These are phyloP conservation scores for Backusella parvicylindrica DNA, from an alignment of 192 early-diverging fungal genomes.

Conservation along the genomic window DNA sequence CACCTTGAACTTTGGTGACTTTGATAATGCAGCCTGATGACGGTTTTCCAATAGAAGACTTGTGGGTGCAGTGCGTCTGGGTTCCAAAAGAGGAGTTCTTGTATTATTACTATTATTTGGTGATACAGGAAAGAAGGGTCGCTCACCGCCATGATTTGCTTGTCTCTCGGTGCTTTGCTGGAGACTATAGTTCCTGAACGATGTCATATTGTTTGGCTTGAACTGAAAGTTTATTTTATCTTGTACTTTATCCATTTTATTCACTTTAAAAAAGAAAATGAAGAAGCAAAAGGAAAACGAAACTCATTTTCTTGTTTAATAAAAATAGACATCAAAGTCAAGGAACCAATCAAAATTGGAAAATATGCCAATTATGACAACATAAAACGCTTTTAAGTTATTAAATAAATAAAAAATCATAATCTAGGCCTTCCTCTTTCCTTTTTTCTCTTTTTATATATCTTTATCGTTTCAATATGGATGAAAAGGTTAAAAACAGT, in stretches of 20 bases:
- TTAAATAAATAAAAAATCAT: no score
- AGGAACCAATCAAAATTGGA: background rate
- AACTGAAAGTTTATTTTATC: background rate
- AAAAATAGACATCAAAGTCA: background rate
- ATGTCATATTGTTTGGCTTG: background rate
- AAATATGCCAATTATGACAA: background rate
- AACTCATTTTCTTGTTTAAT: background rate
- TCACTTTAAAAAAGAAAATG: background rate
- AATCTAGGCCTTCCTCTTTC: background rate
- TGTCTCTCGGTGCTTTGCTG: background rate
- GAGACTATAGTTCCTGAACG: background rate
- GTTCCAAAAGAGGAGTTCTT: background rate
- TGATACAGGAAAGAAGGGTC: background rate
- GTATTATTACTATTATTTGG: background rate
- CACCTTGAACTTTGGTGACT: background rate
- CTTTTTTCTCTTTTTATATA: background rate
- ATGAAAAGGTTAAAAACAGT: constrained; percentile 9
- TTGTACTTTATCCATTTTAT: background rate
- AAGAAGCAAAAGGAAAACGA: background rate
- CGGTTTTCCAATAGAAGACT: background rate
- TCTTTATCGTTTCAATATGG: constrained; percentile 2
- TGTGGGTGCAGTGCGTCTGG: background rate
- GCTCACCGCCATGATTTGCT: background rate
- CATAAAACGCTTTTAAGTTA: background rate
- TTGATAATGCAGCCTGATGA: background rate